Evolutionary conservation across 139 green algal species (phyloP).

Genomic region (Tetradesmus lagerheimii): DNA sequence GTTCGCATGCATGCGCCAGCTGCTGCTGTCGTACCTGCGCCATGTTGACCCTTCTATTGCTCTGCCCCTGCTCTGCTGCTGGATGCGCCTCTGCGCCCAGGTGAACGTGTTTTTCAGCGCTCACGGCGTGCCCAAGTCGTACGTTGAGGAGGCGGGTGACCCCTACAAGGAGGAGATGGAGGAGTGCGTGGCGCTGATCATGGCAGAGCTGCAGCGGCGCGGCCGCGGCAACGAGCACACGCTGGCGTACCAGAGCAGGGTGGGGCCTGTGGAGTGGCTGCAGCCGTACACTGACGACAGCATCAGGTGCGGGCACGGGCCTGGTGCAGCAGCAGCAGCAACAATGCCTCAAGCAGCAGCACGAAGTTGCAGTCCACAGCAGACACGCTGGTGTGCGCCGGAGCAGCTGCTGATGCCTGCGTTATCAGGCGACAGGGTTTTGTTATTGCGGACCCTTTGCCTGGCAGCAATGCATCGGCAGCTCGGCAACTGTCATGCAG

Average conservation of each 20-base stretch:
- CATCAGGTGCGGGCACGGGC: slow-evolving; percentile 74
- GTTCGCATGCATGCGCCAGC: too few species aligned
- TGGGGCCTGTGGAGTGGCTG: slow-evolving; percentile 98
- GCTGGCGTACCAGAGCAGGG: slow-evolving; percentile 97
- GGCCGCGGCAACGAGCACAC: slow-evolving; percentile 90
- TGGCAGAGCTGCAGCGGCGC: slow-evolving; percentile 82
- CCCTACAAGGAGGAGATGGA: slow-evolving; percentile 95
- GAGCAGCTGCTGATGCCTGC: too few species aligned
- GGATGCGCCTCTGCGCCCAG: neutral
- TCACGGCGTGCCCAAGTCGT: slow-evolving; percentile 97
- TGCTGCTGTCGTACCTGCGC: too few species aligned
- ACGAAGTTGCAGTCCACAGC: too few species aligned
- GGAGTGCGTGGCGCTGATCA: slow-evolving; percentile 97
- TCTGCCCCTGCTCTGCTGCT: neutral
- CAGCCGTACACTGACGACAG: slow-evolving; percentile 98
- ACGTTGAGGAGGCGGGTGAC: slow-evolving; percentile 96
- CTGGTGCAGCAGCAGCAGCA: neutral
- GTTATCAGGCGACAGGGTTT: too few species aligned
- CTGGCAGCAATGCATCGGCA: too few species aligned
- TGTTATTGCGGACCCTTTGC: too few species aligned
- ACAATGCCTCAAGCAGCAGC: too few species aligned
- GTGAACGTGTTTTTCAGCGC: slow-evolving; percentile 93
- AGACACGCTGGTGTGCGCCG: too few species aligned
- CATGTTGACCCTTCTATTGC: too few species aligned
- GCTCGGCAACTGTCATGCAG: too few species aligned